These are phyloP conservation scores for Cinchona pubescens DNA, from an alignment of 257 asterid species.

Conservation along the genomic window DNA sequence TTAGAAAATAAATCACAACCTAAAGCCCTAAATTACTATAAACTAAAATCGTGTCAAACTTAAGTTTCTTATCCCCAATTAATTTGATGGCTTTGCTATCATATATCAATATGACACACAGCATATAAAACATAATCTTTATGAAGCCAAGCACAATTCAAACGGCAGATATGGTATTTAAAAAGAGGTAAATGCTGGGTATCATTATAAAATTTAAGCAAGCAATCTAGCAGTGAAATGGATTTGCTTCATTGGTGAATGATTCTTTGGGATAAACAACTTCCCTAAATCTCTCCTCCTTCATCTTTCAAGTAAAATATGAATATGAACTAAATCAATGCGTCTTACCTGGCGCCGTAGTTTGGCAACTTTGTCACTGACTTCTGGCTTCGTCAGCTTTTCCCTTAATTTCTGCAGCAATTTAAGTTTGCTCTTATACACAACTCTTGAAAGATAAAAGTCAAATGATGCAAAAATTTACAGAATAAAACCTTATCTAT, in stretches of 20 bases:
- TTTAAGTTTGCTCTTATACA: constrained; percentile 11
- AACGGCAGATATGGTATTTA: too few relatives aligned
- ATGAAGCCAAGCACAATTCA: too few relatives aligned
- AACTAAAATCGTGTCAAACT: too few relatives aligned
- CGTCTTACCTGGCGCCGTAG: constrained; percentile 74
- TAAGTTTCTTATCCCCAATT: too few relatives aligned
- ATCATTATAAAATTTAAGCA: too few relatives aligned
- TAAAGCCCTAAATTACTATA: too few relatives aligned
- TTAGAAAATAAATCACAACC: too few relatives aligned
- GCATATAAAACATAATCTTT: too few relatives aligned
- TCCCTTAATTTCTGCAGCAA: constrained; percentile 54
- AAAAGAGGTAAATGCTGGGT: too few relatives aligned
- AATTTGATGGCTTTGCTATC: too few relatives aligned
- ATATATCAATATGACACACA: too few relatives aligned
- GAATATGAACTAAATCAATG: constrained; percentile 6
- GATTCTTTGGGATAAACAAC: not conserved
- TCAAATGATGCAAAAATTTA: constrained; percentile 12
- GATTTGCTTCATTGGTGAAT: not conserved
- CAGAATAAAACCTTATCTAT: constrained; percentile 54
- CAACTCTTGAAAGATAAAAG: constrained; percentile 1
- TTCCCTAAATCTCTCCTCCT: not conserved
- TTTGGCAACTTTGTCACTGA: constrained; percentile 43
- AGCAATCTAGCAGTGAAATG: not conserved
- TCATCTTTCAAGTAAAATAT: not conserved
- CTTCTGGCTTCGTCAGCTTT: constrained; percentile 42